Percentiles rank a stretch among this genome's conserved stretches.
These are phyloP conservation scores for Allantophomopsis cytisporea DNA, from an alignment of 2,329 filamentous ascomycete species.

Conservation along the genomic window DNA sequence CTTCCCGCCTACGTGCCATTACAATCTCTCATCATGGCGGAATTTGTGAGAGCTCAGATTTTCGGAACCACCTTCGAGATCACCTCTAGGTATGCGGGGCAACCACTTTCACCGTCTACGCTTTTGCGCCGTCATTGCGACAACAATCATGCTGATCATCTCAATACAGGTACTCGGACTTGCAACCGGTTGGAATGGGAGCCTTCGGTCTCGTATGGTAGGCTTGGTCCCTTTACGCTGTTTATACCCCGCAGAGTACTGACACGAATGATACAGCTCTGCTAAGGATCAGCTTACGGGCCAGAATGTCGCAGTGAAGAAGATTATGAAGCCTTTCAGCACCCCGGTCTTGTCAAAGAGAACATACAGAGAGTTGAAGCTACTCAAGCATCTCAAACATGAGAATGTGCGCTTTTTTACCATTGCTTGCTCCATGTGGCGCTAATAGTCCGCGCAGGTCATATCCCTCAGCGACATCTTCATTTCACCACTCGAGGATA, in stretches of 20 bases:
- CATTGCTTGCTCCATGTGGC: constrained; percentile 1
- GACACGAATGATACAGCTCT: constrained; percentile 46
- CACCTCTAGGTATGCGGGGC: constrained; percentile 67
- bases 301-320: constrained; percentile 97
- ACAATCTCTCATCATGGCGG: constrained; percentile 63
- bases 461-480: constrained; percentile 99
- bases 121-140: constrained; percentile 5
- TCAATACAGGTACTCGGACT: constrained; percentile 71
- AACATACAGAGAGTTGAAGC: constrained; percentile 93
- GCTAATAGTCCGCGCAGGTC: constrained; percentile 41
- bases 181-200: constrained; percentile 98
- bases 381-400: constrained; percentile 90
- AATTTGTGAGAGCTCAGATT: constrained; percentile 98
- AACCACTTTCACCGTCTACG: constrained; percentile 3
- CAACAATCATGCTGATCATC: too few relatives aligned
- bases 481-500: constrained; percentile 96
- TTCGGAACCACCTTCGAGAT: constrained; percentile 99
- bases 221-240: constrained; percentile 14
- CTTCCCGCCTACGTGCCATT: not conserved
- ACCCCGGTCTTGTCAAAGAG: constrained; percentile 97
- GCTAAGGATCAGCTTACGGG: constrained; percentile 95
- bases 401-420: constrained; percentile 60
- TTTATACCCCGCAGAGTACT: constrained; percentile 3
- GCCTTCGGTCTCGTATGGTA: constrained; percentile 98
- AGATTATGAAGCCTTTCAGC: constrained; percentile 99